phyloP scores from a whole-genome alignment of 495 filamentous ascomycete genomes.

The Aspergillus steynii region DNA sequence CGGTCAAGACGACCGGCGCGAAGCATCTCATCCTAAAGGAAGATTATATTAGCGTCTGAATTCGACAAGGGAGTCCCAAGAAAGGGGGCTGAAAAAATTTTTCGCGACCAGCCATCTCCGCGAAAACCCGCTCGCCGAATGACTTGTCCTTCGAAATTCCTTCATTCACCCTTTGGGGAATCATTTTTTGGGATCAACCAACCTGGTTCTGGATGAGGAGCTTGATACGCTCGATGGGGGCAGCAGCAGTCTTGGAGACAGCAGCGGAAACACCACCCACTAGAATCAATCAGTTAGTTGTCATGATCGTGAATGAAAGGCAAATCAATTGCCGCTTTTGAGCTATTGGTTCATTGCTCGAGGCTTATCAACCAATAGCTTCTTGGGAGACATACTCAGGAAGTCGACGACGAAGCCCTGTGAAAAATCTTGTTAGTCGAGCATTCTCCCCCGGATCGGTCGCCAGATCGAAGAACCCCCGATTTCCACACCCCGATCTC shows the following conservation, averaged over 20 bases:
- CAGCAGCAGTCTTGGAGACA: conserved; percentile 99
- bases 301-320: neutral
- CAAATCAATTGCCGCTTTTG: neutral
- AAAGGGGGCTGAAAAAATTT: conserved; percentile 16
- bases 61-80: neutral
- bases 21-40: conserved; percentile 94
- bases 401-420: conserved; percentile 84
- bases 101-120: conserved; percentile 6
- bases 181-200: conserved; percentile 20
- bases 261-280: conserved; percentile 99
- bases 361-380: conserved; percentile 5
- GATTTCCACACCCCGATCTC: neutral
- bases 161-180: neutral
- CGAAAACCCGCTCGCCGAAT: neutral
- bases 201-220: conserved; percentile 99
- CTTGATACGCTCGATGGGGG: conserved; percentile 99
- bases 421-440: conserved; percentile 38
- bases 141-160: neutral
- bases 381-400: conserved; percentile 75
- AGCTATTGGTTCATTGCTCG: conserved; percentile 12
- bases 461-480: neutral
- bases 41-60: conserved; percentile 17
- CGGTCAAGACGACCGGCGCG: conserved; percentile 97
- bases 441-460: conserved; percentile 4
- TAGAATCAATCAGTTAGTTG: conserved; percentile 44